These are phyloP conservation scores for Lathyrus tuberosus DNA, from an alignment of 306 rosid genomes.

Conservation along the genomic window DNA sequence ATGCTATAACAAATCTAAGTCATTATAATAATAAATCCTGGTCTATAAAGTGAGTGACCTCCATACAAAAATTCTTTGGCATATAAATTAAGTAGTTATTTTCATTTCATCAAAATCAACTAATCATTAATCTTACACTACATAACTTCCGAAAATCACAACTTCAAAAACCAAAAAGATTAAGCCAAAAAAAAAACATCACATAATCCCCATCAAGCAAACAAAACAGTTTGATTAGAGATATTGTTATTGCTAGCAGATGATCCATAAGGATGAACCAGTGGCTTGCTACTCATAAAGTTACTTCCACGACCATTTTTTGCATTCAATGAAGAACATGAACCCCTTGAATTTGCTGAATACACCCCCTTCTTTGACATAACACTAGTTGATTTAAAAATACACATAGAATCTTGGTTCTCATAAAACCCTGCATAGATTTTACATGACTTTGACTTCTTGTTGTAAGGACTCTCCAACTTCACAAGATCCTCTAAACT, in stretches of 20 bases:
- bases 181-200: not conserved
- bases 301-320: constrained; percentile 25
- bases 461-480: constrained; percentile 49
- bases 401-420: not conserved
- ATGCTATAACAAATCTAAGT: no score
- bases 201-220: constrained; percentile 35
- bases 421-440: constrained; percentile 39
- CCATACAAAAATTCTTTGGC: no score
- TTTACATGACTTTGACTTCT: constrained; percentile 46
- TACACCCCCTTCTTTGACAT: constrained; percentile 38
- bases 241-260: constrained; percentile 25
- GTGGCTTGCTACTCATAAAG: constrained; percentile 39
- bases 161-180: not conserved
- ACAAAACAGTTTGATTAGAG: constrained; percentile 38
- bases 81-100: not conserved
- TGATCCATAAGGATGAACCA: constrained; percentile 45
- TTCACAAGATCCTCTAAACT: constrained; percentile 55
- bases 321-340: constrained; percentile 40
- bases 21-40: no score
- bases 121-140: constrained; percentile 18
- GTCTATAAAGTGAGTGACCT: no score
- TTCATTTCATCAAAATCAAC: not conserved
- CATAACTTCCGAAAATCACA: constrained; percentile 15
- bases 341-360: constrained; percentile 33
- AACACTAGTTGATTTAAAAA: not conserved